Conservation (phyloP, 2,329 filamentous ascomycete species). For the Fusarium dimerum region DNA sequence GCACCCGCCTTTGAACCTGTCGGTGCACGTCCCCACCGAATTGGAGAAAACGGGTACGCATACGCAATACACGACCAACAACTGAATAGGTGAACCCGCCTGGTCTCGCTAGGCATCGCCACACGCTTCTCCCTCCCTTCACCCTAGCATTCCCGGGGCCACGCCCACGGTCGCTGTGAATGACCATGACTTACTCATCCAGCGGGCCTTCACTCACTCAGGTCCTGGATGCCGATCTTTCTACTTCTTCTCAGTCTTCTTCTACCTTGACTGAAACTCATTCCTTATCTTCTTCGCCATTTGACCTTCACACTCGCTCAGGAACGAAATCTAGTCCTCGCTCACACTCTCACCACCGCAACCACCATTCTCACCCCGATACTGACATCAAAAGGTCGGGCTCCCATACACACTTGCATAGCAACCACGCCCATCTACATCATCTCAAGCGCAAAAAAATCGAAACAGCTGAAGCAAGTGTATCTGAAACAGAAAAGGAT, state of each 20-base stretch:
- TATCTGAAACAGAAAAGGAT: constrained; percentile 15
- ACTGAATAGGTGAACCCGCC: constrained; percentile 6
- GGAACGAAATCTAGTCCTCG: constrained; percentile 27
- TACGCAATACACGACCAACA: constrained; percentile 11
- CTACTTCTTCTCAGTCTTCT: constrained; percentile 19
- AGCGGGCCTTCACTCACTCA: constrained; percentile 42
- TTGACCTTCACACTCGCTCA: constrained; percentile 14
- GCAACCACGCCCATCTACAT: constrained; percentile 21
- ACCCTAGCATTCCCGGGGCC: constrained; percentile 18
- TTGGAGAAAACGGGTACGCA: constrained; percentile 20
- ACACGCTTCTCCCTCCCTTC: constrained; percentile 7
- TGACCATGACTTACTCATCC: constrained; percentile 37
- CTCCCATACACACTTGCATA: constrained; percentile 8
- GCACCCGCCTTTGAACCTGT: constrained; percentile 20
- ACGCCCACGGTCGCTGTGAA: constrained; percentile 30
- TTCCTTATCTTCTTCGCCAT: constrained; percentile 17
- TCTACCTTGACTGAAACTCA: constrained; percentile 7
- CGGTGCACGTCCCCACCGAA: constrained; percentile 23
- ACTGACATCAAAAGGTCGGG: constrained; percentile 5
- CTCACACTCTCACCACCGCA: constrained; percentile 21
- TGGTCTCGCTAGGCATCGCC: constrained; percentile 24
- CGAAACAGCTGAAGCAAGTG: neutral
- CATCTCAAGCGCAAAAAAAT: constrained; percentile 7
- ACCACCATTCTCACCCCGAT: constrained; percentile 19
- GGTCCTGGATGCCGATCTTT: constrained; percentile 32